Conservation (phyloP, 805 yeast species). For the Candida silvicultrix region DNA sequence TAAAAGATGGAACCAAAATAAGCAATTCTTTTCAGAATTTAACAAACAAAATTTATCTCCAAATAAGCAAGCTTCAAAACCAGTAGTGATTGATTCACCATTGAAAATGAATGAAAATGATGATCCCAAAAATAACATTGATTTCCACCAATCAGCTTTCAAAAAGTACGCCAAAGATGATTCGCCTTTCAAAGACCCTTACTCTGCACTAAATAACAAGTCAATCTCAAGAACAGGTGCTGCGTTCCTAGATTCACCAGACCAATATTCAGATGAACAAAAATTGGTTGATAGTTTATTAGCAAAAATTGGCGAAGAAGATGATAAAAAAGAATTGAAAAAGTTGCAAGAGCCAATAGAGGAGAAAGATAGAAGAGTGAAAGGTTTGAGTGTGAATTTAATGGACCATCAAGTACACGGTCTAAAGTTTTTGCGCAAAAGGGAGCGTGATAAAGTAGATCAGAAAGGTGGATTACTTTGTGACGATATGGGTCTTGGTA, state of each 20-base stretch:
- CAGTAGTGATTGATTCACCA: constrained; percentile 3
- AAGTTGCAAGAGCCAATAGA: constrained; percentile 8
- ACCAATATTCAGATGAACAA: constrained; percentile 4
- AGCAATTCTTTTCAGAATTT: constrained; percentile 1
- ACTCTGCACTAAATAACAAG: constrained; percentile 13
- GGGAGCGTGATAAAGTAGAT: constrained; percentile 26
- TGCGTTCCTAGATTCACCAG: constrained; percentile 12
- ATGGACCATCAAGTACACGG: constrained; percentile 44
- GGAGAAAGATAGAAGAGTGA: constrained; percentile 21
- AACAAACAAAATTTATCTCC: not conserved
- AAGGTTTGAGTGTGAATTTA: constrained; percentile 32
- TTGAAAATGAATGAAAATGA: constrained; percentile 1
- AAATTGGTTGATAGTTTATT: constrained; percentile 11
- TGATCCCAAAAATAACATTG: constrained; percentile 8
- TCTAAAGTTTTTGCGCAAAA: constrained; percentile 29
- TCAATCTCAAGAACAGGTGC: constrained; percentile 12
- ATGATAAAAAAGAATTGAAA: constrained; percentile 11
- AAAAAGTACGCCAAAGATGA: constrained; percentile 12
- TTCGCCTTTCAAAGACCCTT: constrained; percentile 20
- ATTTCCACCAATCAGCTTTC: constrained; percentile 9
- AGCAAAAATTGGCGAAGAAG: constrained; percentile 7
- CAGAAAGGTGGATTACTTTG: constrained; percentile 60
- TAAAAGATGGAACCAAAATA: constrained; percentile 16
- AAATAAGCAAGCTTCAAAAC: not conserved
- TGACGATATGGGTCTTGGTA: constrained; percentile 90